Evolutionary conservation across 768 basidiomycete species (phyloP).

Genomic region (Collybiopsis luxurians): DNA sequence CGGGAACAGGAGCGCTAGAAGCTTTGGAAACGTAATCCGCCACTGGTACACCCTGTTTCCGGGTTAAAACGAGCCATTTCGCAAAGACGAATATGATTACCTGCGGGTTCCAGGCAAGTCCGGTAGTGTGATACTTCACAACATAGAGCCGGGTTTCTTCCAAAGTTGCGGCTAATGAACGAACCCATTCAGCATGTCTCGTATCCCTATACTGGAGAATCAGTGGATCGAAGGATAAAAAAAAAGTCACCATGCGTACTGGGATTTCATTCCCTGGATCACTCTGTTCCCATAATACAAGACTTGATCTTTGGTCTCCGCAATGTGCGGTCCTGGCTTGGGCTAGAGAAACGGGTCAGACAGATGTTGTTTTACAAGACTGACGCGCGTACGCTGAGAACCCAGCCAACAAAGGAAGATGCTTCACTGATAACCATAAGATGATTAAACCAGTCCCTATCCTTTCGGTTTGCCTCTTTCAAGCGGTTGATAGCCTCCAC

Average conservation of each 20-base stretch:
- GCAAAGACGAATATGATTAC: slow-evolving; percentile 33
- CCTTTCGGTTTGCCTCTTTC: slow-evolving; percentile 79
- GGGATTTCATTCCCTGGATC: slow-evolving; percentile 90
- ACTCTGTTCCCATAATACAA: slow-evolving; percentile 89
- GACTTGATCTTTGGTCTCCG: slow-evolving; percentile 80
- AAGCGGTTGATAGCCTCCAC: slow-evolving; percentile 76
- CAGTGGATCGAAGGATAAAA: not conserved
- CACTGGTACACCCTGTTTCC: slow-evolving; percentile 51
- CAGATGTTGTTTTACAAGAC: not conserved
- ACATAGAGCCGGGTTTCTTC: slow-evolving; percentile 83
- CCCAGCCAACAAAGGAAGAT: slow-evolving; percentile 82
- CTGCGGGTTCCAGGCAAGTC: slow-evolving; percentile 85
- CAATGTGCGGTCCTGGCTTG: slow-evolving; percentile 79
- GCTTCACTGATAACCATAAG: slow-evolving; percentile 82
- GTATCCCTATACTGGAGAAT: slow-evolving; percentile 56
- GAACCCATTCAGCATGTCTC: slow-evolving; percentile 88
- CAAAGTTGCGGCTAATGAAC: slow-evolving; percentile 62
- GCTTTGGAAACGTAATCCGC: slow-evolving; percentile 42
- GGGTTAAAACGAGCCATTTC: not conserved
- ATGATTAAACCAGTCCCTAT: slow-evolving; percentile 81
- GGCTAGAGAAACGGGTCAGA: slow-evolving; percentile 40
- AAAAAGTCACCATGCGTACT: slow-evolving; percentile 46
- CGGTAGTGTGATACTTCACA: slow-evolving; percentile 81
- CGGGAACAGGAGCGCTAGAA: slow-evolving; percentile 20
- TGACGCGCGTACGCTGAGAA: slow-evolving; percentile 61